A percentile compares a stretch with the other conserved stretches of the same genome.
These are phyloP conservation scores for Kluyveromyces siamensis DNA, from an alignment of 805 yeast genomes.

Conservation along the genomic window DNA sequence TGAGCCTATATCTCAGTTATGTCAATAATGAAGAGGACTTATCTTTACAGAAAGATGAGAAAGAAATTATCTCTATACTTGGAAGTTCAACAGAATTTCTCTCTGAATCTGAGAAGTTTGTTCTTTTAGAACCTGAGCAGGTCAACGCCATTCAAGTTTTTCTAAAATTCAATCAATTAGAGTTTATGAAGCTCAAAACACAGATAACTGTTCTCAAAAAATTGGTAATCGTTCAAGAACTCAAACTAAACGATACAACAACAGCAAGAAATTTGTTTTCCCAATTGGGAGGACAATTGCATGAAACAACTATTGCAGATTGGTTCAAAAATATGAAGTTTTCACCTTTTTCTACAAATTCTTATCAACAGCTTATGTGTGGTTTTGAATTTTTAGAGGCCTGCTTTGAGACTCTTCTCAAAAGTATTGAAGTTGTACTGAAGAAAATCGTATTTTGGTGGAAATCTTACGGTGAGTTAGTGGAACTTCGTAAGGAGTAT, in stretches of 20 bases:
- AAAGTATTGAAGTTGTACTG: constrained; percentile 24
- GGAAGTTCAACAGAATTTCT: not conserved
- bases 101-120: constrained; percentile 4
- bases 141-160: constrained; percentile 19
- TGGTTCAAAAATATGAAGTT: not conserved
- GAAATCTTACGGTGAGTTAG: constrained; percentile 34
- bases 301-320: not conserved
- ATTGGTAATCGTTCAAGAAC: constrained; percentile 12
- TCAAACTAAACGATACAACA: constrained; percentile 16
- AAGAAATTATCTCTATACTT: constrained; percentile 1
- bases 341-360: not conserved
- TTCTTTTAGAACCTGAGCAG: constrained; percentile 20
- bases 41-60: constrained; percentile 1
- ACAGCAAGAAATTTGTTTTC: constrained; percentile 5
- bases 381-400: constrained; percentile 11
- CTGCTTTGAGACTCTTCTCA: constrained; percentile 18
- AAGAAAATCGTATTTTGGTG: constrained; percentile 37
- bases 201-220: constrained; percentile 12
- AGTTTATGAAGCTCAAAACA: constrained; percentile 9
- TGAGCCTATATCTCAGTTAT: not conserved
- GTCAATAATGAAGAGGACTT: not conserved
- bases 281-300: not conserved
- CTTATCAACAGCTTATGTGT: constrained; percentile 5
- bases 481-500: constrained; percentile 28
- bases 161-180: constrained; percentile 17